phyloP scores from a whole-genome alignment of 805 yeast species.

The Candida sakaeoensis region DNA sequence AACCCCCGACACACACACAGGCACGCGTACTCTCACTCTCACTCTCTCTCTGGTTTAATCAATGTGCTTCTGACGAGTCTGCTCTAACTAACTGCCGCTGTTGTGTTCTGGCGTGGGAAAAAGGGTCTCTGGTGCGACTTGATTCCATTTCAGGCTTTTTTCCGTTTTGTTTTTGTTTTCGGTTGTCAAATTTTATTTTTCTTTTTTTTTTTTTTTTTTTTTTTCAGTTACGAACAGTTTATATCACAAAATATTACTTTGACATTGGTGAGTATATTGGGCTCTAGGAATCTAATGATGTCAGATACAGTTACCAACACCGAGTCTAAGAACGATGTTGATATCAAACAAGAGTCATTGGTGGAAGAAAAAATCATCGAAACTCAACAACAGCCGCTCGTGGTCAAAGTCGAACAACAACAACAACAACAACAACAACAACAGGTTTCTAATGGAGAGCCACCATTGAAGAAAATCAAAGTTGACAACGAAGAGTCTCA shows the following conservation, averaged over 20 bases:
- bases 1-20: too few species aligned
- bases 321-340: not conserved
- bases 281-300: not conserved
- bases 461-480: constrained; percentile 11
- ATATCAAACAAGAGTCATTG: not conserved
- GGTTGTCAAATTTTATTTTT: constrained; percentile 1
- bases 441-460: constrained; percentile 5
- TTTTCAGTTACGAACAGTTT: constrained; percentile 2
- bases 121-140: too few species aligned
- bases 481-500: constrained; percentile 9
- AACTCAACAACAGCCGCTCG: not conserved
- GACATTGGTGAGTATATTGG: not conserved
- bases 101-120: too few species aligned
- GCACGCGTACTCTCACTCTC: too few species aligned
- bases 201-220: constrained; percentile 1
- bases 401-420: not conserved
- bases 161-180: not conserved
- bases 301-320: not conserved
- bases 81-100: not conserved
- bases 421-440: not conserved
- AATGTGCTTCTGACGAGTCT: too few species aligned
- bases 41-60: too few species aligned
- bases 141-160: not conserved
- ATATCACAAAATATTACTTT: constrained; percentile 2
- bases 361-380: not conserved